Base-by-base conservation (phyloP, 2,329 filamentous ascomycete species). In the Fusarium chlamydosporum region DNA sequence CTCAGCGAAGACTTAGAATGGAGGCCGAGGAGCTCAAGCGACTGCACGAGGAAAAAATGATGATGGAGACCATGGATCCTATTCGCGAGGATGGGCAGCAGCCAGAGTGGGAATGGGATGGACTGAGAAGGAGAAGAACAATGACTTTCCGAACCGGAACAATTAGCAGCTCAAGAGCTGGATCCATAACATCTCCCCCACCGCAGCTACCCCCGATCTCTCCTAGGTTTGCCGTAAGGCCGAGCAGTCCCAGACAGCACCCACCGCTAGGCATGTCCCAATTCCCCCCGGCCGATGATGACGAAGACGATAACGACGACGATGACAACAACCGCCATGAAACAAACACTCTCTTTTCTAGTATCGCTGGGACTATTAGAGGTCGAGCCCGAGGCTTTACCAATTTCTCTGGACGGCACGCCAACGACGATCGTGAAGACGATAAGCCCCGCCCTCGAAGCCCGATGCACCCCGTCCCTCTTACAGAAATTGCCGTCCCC, bases 21-120 rank as follows among this genome's bases (percentile, higher is more conserved):
- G 93, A 98, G 77, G 84, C 89, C 9, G 88, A 92, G 43, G 96
- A 98, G 78, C 87, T 91, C 20, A 91, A 88, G 72, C 89, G 92
- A 33, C 84, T 97, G 59, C 90, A 91, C 62, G 90, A 94, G 72
- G 95, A 98, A 75, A 92, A 90, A 76, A 81, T 87, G 73, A 82
- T 87, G 73, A 83, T 85, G 69, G 91, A 94, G 71, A 81, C 83
- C 46, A 89, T 97, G 77, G 88, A 90, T 58, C 87, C 92, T 3
- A 91, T 96, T 53, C 88, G 86, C 46, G 94, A 97, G 75, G 88
- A 93, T 70, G 61, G 61, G 31, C 93, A 94, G 26, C 84, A 88
- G 31, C 79, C 83, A 47, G 74, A 79, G 35, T 91, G 93, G 65
- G 94, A 98, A 79, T 99, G 94, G 90, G 96, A 98, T 79, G 96